Base-by-base conservation (phyloP, 495 filamentous ascomycete genomes). In the Penicillium canescens region DNA sequence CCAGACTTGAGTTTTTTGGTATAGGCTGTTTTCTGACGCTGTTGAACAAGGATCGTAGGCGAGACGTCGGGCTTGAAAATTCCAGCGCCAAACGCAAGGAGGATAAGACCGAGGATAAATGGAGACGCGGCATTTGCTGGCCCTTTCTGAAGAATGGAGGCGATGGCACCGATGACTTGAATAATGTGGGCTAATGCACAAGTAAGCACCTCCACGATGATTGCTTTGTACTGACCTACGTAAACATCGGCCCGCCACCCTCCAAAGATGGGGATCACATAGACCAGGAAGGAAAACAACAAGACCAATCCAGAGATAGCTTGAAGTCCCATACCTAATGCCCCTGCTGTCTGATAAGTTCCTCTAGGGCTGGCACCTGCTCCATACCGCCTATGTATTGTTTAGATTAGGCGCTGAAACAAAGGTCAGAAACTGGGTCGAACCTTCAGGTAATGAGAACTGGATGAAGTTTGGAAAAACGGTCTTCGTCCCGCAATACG, bases 171-270 rank as follows among this genome's bases (percentile, higher is more conserved):
- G 46, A 75, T 68, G 39, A 87, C 70, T 63, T 86, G 78, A 45
- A 89, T 74, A 34, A 87, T 67, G 62, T 88, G 84, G 12, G 83
- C 83, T 46, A 85, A 34, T 61, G 85, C 79, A 52, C 82, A 87
- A 12, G 88, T 75, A 0, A 58, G 18, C 18, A 18, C 18, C 40
- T 85, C 86, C 58, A 80, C 77, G 63, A 77, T 75, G 54, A 88
- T 86, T 4, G 68, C 65, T 35, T 62, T 65, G 59, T 67, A 74
- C 6, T 83, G 79, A n/a, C 84, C 84, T 12, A 77, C 74, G 49
- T 74, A 73, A 0, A 75, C 72, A 59, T 87, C 84, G 44, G 82
- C 78, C 48, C 84, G 58, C 80, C 80, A 85, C 3, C 72, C 82
- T 33, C 81, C 82, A 44, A 79, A 75, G 46, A 85, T 73, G 13